A percentile compares a stretch with the other conserved stretches of the same genome.
phyloP scores from a whole-genome alignment of 495 filamentous ascomycete genomes.

The Trichoderma asperelloides region DNA sequence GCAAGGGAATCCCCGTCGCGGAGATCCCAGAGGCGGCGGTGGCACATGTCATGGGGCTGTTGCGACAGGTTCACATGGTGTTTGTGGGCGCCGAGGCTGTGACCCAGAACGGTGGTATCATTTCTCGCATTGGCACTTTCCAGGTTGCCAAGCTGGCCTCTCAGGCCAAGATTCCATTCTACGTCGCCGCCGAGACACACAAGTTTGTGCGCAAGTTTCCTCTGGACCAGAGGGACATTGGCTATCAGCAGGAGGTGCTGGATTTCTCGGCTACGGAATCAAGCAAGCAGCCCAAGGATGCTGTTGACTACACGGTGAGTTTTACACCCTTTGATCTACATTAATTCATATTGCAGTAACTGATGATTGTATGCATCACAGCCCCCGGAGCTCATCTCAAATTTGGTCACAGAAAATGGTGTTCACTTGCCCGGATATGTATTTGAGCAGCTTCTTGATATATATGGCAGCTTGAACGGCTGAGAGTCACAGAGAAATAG shows the following conservation, averaged over 20 bases:
- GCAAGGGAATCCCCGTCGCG: slow-evolving; percentile 64
- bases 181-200: slow-evolving; percentile 89
- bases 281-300: slow-evolving; percentile 26
- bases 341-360: background rate
- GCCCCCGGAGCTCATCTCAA: background rate
- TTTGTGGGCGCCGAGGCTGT: slow-evolving; percentile 93
- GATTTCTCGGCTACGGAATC: slow-evolving; percentile 22
- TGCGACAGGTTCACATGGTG: slow-evolving; percentile 61
- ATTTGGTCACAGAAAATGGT: slow-evolving; percentile 11
- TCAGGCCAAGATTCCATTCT: slow-evolving; percentile 69
- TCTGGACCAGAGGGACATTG: slow-evolving; percentile 19
- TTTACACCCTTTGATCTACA: background rate
- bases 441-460: slow-evolving; percentile 4
- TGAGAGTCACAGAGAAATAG: background rate
- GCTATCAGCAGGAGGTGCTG: slow-evolving; percentile 24
- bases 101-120: slow-evolving; percentile 86
- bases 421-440: slow-evolving; percentile 6
- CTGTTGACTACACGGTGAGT: slow-evolving; percentile 75
- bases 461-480: slow-evolving; percentile 11
- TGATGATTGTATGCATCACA: background rate
- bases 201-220: slow-evolving; percentile 38
- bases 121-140: slow-evolving; percentile 82
- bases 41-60: slow-evolving; percentile 56
- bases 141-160: slow-evolving; percentile 81
- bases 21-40: slow-evolving; percentile 71